Evolutionary conservation across 768 basidiomycete species (phyloP), one percentile per base, ranked within the genome.

Genomic region (Boletellus ananas): DNA sequence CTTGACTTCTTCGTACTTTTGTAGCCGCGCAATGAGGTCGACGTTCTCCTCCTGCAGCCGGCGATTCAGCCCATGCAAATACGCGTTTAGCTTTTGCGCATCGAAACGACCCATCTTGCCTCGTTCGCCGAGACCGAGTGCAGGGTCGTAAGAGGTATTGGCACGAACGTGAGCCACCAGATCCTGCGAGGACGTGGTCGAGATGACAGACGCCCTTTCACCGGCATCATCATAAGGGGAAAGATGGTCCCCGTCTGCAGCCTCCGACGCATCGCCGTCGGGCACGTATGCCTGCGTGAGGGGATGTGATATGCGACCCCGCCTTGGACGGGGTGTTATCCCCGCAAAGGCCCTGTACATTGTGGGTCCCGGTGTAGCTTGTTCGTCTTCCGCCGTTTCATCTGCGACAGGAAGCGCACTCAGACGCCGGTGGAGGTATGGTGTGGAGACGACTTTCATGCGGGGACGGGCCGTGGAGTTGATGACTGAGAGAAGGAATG

Each of bases 121-220:
- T 21, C 79, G 79, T 6, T 78, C 76, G 9, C 82, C 85, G 41
- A 86, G 81, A 13, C 87, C 88, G 63, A 90, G 81, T 2, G 83
- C 80, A 21, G 88, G 88, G 60, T 94, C 93, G 54, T 94, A 91
- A 8, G 90, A 93, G 12, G 90, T 89, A 61, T 95, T 94, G 49
- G 81, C 86, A 9, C 89, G 80, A 43, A 73, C 68, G 62, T 90
- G 84, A 6, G 84, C 82, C 2, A 90, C 90, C 36, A 95, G 73
- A 63, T 95, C 92, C 56, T 94, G 88, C 20, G 93, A 93, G 1
- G 90, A 92, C 1, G 87, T 80, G 1, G 87, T 90, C 4, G 90
- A 92, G 41, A 89, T 73, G 65, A 87, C 83, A 1, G 90, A 92
- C 0, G 75, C 79, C 35, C 79, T 74, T 52, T 84, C 85, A 10